Evolutionary conservation across 1,139 yeast genomes (phyloP), one percentile per base, ranked within the genome.

Genomic region (Kodamaea fungicola): DNA sequence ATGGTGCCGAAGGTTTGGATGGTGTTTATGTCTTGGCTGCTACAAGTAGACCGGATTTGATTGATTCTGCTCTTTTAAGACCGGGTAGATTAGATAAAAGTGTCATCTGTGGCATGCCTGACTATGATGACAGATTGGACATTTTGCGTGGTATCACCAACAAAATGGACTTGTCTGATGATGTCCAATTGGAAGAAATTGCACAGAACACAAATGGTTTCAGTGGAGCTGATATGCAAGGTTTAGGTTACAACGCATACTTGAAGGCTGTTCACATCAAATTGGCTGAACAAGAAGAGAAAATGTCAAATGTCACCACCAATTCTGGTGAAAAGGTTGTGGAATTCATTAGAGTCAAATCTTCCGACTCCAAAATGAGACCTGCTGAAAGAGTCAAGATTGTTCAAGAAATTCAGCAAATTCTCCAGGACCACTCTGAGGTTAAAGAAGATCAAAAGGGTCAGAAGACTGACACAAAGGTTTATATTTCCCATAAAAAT

Each of bases 11-110:
- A 59, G 97, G 97, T 0, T 67, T 90, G 27, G 97, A 90, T 52
- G 97, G 97, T 1, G 98, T 94, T 3, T 92, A 92, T 54, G 96
- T 94, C 1, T 68, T 92, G 24, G 98, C 97, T 0, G 98, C 98
- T 1, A 94, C 98, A 0, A 81, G 92, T 51, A 73, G 98, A 50
- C 97, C 97, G 0, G 97, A 92, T 55, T 71, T 92, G 51, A 90
- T 94, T 49, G 99, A 92, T 60, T 83, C 96, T 6, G 99, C 99
- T 0, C 69, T 92, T 42, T 65, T 92, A 44, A 80, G 98, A 57
- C 98, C 98, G 0, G 98, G 98, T 13, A 79, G 98, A 64, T 71
- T 92, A 52, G 98, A 92, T 60, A 92, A 92, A 58, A 80, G 94
- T 55, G 81, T 92, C 22, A 71, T 92, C 12, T 92, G 98, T 64